A percentile compares a stretch with the other conserved stretches of the same genome.
Evolutionary conservation across 345 rosid species (phyloP).

Genomic region (Pelargonium nanum): DNA sequence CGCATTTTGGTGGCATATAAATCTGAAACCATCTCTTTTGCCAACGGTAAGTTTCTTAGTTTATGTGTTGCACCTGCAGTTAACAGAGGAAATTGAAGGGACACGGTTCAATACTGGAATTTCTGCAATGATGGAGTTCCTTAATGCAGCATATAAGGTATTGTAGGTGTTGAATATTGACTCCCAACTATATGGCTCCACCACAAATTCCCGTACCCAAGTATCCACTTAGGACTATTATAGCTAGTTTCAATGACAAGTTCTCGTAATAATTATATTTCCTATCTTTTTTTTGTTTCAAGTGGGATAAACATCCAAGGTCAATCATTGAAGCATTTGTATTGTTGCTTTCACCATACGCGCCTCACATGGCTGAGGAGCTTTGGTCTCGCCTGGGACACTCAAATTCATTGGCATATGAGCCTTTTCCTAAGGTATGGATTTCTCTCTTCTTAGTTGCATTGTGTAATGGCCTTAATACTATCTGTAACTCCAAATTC

Average conservation of each 20-base stretch:
- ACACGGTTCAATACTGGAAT: slow-evolving; percentile 90
- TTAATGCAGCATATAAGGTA: slow-evolving; percentile 87
- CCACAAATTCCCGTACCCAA: no score
- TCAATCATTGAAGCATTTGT: slow-evolving; percentile 56
- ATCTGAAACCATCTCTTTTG: neutral
- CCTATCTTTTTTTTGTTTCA: neutral
- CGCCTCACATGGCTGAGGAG: slow-evolving; percentile 96
- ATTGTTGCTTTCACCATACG: slow-evolving; percentile 76
- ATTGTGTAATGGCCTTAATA: neutral
- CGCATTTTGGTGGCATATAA: no score
- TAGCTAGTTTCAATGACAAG: no score
- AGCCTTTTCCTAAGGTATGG: slow-evolving; percentile 57
- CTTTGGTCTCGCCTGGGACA: slow-evolving; percentile 84
- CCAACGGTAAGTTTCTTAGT: no score
- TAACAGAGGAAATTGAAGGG: slow-evolving; percentile 80
- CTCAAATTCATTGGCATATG: slow-evolving; percentile 49
- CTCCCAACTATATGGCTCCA: neutral
- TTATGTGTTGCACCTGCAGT: slow-evolving; percentile 34
- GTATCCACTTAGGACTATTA: no score
- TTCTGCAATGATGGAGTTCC: slow-evolving; percentile 97
- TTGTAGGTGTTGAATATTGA: neutral
- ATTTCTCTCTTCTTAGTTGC: neutral
- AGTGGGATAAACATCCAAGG: slow-evolving; percentile 83
- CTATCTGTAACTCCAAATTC: neutral
- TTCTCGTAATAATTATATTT: neutral